Conservation (phyloP, 2,329 filamentous ascomycete genomes). For the Bipolaris victoriae region DNA sequence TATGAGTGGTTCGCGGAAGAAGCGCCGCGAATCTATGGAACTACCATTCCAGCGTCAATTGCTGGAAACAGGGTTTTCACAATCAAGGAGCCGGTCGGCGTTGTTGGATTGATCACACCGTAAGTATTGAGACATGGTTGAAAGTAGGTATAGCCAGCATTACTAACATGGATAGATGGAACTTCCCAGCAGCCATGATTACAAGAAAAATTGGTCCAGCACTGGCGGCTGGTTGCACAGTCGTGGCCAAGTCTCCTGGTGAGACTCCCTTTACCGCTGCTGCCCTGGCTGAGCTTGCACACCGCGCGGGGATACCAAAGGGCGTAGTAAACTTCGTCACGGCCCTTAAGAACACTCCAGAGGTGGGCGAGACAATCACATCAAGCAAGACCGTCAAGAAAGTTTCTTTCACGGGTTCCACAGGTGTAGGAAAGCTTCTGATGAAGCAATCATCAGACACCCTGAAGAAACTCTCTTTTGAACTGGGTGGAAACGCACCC, state of each 20-base stretch:
- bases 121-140: conserved; percentile 37
- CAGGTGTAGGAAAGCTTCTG: conserved; percentile 71
- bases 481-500: conserved; percentile 92
- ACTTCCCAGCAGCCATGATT: conserved; percentile 67
- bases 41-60: conserved; percentile 73
- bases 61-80: conserved; percentile 78
- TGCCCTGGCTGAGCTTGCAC: conserved; percentile 83
- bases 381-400: conserved; percentile 80
- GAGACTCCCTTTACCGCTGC: conserved; percentile 93
- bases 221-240: conserved; percentile 92
- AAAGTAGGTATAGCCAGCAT: conserved; percentile 5
- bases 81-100: conserved; percentile 82
- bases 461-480: conserved; percentile 84
- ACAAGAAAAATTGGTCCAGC: conserved; percentile 65
- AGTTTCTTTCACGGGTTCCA: conserved; percentile 88
- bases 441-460: conserved; percentile 89
- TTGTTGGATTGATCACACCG: conserved; percentile 82
- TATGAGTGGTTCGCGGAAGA: conserved; percentile 52
- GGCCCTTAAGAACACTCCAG: conserved; percentile 76
- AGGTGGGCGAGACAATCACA: conserved; percentile 78
- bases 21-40: conserved; percentile 59
- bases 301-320: conserved; percentile 85
- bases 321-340: conserved; percentile 93
- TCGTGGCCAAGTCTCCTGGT: conserved; percentile 87
- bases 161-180: conserved; percentile 63